These are phyloP conservation scores for Kandelia obovata DNA, from an alignment of 345 rosid genomes.

Conservation along the genomic window DNA sequence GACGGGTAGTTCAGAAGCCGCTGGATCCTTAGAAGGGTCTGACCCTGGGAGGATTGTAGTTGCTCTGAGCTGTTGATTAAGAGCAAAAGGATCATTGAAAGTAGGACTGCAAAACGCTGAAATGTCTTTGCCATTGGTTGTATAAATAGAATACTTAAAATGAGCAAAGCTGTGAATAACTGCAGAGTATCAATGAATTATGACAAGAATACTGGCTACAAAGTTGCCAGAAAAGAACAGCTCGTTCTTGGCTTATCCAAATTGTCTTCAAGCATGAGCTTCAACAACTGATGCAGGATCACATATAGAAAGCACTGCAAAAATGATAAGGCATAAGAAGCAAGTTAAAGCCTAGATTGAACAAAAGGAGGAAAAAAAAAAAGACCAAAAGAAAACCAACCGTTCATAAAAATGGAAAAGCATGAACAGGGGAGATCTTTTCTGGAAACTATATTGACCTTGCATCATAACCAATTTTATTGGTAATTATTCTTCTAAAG, in stretches of 20 bases:
- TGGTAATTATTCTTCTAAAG: not conserved
- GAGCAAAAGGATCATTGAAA: conserved; percentile 35
- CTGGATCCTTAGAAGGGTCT: conserved; percentile 63
- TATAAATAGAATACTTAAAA: conserved; percentile 11
- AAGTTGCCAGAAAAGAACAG: not conserved
- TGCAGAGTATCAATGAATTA: not conserved
- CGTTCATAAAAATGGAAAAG: too few species aligned
- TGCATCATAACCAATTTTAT: not conserved
- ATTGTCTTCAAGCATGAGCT: not conserved
- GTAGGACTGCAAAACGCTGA: conserved; percentile 29
- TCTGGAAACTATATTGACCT: not conserved
- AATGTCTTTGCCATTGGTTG: conserved; percentile 43
- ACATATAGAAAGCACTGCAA: not conserved
- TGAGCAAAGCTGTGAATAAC: not conserved
- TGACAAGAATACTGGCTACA: conserved; percentile 2
- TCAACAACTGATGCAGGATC: not conserved
- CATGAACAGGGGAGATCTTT: too few species aligned
- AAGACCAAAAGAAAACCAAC: not conserved
- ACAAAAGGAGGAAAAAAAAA: not conserved
- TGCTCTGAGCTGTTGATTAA: conserved; percentile 50
- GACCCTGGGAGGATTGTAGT: conserved; percentile 67
- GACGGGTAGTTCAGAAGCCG: conserved; percentile 59
- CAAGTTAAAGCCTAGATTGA: not conserved
- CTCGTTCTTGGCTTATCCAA: too few species aligned
- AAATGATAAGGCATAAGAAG: not conserved